A percentile compares a stretch with the other conserved stretches of the same genome.
Evolutionary conservation across 805 yeast genomes (phyloP).

Genomic region (Starmerella vitae): DNA sequence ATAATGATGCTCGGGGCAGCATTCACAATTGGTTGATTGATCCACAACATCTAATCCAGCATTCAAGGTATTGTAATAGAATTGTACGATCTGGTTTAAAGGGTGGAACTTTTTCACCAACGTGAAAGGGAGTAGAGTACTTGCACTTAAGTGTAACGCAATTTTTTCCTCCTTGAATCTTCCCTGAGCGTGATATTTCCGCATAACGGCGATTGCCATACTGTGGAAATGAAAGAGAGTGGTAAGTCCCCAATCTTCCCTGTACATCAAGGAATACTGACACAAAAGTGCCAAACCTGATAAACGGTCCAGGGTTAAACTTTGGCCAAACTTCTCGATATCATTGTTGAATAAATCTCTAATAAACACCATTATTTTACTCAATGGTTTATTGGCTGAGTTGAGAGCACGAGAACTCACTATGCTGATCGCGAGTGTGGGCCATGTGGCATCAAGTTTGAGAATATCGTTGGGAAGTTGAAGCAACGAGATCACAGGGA

Average conservation of each 20-base stretch:
- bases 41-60: neutral
- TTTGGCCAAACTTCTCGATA: neutral
- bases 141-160: conserved; percentile 5
- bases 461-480: conserved; percentile 7
- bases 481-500: conserved; percentile 7
- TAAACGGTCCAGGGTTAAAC: conserved; percentile 9
- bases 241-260: conserved; percentile 12
- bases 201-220: conserved; percentile 5
- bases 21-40: neutral
- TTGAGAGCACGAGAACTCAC: conserved; percentile 17
- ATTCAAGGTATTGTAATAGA: conserved; percentile 2
- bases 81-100: conserved; percentile 4
- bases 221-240: conserved; percentile 18
- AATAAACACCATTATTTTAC: conserved; percentile 11
- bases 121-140: conserved; percentile 14
- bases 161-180: conserved; percentile 2
- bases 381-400: conserved; percentile 7
- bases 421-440: conserved; percentile 17
- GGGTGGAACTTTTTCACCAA: conserved; percentile 6
- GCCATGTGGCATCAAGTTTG: conserved; percentile 15
- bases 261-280: conserved; percentile 15
- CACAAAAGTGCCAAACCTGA: conserved; percentile 16
- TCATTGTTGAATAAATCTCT: conserved; percentile 4
- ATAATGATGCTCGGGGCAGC: neutral
- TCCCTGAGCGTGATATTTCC: conserved; percentile 2